Evolutionary conservation across 106 monocot genomes (phyloP), one percentile per base, ranked within the genome.

Genomic region (Posidonia australis): DNA sequence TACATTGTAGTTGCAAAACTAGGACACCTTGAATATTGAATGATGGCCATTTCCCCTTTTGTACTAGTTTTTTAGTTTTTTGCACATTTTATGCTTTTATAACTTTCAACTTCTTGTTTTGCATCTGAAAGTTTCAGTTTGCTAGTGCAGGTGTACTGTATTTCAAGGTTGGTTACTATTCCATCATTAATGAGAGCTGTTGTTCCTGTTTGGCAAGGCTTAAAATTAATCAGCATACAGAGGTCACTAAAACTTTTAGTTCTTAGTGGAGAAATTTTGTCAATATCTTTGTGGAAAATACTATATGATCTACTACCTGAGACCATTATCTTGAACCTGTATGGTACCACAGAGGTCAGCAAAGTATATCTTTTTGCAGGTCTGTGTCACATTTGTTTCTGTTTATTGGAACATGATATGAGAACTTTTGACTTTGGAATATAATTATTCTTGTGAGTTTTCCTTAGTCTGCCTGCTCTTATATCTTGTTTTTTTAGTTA

Each of bases 341-440:
- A 94, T 78, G 94, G 94, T 62, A 94, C 84, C 31, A 94, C 94
- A 53, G 94, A 94, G 94, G 94, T 94, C 54, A 82, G 81, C 22
- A 67, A 28, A 61, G 69, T 57, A 57, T 62, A 59, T 32, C 48
- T 44, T 52, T 58, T 70, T 70, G 18, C 46, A 70, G 52, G 77
- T 77, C 72, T 64, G 62, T 70, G 74, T 55, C 19, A 60, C 18
- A 51, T 62, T 20, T 69, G 44, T 60, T n/a, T n/a, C 28, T 36
- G 18, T 41, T 60, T 4, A 41, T 42, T n/a, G 17, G 2, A 60
- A 13, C 18, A 28, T 41, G 17, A 19, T 1, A 28, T 60, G 26
- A 27, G 9, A 52, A 19, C 18, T 52, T 22, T 1, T 27, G 25
- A 56, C 2, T 11, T 56, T 56, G 10, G 24, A 56, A 26, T 13